These are phyloP conservation scores for Boletus rubroflammeus DNA, from an alignment of 768 basidiomycete species.

Conservation along the genomic window DNA sequence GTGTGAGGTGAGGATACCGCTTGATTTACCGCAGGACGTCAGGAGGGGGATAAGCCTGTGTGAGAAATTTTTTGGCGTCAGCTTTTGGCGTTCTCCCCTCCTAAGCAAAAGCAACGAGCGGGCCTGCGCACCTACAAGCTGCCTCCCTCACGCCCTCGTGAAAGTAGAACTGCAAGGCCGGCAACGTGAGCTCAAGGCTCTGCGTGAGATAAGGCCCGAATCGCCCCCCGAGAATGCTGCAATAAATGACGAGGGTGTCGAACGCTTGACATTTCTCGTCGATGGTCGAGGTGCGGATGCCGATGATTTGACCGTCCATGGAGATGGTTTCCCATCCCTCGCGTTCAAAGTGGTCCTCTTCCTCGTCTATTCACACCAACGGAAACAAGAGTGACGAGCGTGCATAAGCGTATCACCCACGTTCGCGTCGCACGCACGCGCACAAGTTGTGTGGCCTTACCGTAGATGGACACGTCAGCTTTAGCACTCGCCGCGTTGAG, in stretches of 20 bases:
- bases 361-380: slow-evolving; percentile 46
- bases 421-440: not conserved
- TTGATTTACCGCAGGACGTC: slow-evolving; percentile 62
- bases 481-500: slow-evolving; percentile 75
- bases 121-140: slow-evolving; percentile 55
- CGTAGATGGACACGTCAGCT: slow-evolving; percentile 71
- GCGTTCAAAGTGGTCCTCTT: slow-evolving; percentile 51
- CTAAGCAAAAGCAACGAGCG: not conserved
- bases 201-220: slow-evolving; percentile 75
- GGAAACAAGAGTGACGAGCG: not conserved
- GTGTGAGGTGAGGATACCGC: slow-evolving; percentile 57
- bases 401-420: not conserved
- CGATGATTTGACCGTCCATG: slow-evolving; percentile 73
- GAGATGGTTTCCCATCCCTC: slow-evolving; percentile 79
- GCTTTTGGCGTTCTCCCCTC: not conserved
- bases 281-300: slow-evolving; percentile 74
- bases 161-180: slow-evolving; percentile 71
- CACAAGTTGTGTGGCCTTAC: slow-evolving; percentile 34
- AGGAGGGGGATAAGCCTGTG: slow-evolving; percentile 69
- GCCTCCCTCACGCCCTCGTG: slow-evolving; percentile 85
- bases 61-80: not conserved
- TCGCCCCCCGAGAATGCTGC: slow-evolving; percentile 57
- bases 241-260: slow-evolving; percentile 81
- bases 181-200: slow-evolving; percentile 67
- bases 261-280: slow-evolving; percentile 89